Conservation (phyloP, 1,284 basidiomycete genomes). For the Leucoagaricus sp. region DNA sequence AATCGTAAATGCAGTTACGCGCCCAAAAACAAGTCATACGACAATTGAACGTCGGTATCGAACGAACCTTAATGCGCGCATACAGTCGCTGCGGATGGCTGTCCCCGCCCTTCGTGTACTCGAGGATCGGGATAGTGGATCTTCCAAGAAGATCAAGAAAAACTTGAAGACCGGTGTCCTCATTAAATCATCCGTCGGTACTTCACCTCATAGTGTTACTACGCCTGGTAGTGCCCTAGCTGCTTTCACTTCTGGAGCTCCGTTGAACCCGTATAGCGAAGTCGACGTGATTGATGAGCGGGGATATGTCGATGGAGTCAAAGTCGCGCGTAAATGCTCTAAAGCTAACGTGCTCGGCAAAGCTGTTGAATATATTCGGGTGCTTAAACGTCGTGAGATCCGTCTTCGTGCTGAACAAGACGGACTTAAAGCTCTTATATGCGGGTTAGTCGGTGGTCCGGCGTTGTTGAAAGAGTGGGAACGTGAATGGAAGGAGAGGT, state of each 20-base stretch:
- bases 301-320: conserved; percentile 81
- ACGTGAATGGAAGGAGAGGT: conserved; percentile 65
- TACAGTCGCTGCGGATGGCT: conserved; percentile 78
- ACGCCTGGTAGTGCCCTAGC: conserved; percentile 23
- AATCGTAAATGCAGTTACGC: conserved; percentile 25
- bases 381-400: conserved; percentile 71
- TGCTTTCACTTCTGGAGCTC: not conserved
- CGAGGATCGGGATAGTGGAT: conserved; percentile 46
- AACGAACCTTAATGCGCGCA: conserved; percentile 89
- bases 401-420: conserved; percentile 73
- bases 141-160: conserved; percentile 51
- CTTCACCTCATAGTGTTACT: conserved; percentile 22
- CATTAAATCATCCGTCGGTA: conserved; percentile 21
- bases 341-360: conserved; percentile 84
- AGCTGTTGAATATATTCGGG: conserved; percentile 81
- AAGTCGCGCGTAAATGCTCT: conserved; percentile 80
- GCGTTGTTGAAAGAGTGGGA: conserved; percentile 74
- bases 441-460: conserved; percentile 70
- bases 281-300: conserved; percentile 68
- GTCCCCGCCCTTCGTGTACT: conserved; percentile 82
- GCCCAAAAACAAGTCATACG: conserved; percentile 88
- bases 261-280: conserved; percentile 24
- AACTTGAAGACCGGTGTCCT: conserved; percentile 34
- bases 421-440: conserved; percentile 66
- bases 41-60: conserved; percentile 90